Evolutionary conservation across 139 green algal genomes (phyloP), one percentile per base, ranked within the genome.

Genomic region (Chlamydomonas applanata): DNA sequence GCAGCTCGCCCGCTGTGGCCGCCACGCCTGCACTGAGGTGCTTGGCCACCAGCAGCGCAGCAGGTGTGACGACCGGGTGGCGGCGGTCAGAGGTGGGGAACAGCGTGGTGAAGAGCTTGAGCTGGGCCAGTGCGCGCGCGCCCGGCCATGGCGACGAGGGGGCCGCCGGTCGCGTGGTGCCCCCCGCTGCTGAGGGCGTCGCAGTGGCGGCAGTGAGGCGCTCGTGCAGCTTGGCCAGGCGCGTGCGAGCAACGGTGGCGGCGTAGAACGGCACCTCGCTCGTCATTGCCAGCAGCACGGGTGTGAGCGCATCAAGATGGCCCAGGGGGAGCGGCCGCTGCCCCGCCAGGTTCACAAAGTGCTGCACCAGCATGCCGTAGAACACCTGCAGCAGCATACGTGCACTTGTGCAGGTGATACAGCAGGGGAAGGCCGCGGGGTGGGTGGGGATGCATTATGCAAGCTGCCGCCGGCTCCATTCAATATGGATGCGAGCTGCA

Each of bases 291-390:
- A 91, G 33, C 22, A 98, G 79, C 1, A 83, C 57, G 1, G 75
- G 46, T 4, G 88, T 74, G 14, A 98, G 75, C 0, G 84, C 85
- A 61, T 98, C 91, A 62, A 98, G 76, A 69, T 86, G 76, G 24
- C 35, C 74, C 34, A 80, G 40, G 17, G 87, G 87, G 49, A 91
- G 45, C 0, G 92, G 89, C 13, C n/a, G 7, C n/a, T 83, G 27
- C 19, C 83, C 88, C 1, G 94, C 91, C 57, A 95, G 64, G 69
- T 80, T 72, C 4, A 85, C 88, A 85, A 97, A 99, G 79, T 97
- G 93, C 87, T 97, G 92, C 78, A 97, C 75, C 30, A 98, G 80
- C 9, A 97, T 81, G 44, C 90, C 92, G 65, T 94, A 97, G 25
- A 99, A 89, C 54, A 91, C 82, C 87, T 96, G 88, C 68, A 30